These are phyloP conservation scores for Aspergillus affinis DNA, from an alignment of 495 filamentous ascomycete genomes.

Conservation along the genomic window DNA sequence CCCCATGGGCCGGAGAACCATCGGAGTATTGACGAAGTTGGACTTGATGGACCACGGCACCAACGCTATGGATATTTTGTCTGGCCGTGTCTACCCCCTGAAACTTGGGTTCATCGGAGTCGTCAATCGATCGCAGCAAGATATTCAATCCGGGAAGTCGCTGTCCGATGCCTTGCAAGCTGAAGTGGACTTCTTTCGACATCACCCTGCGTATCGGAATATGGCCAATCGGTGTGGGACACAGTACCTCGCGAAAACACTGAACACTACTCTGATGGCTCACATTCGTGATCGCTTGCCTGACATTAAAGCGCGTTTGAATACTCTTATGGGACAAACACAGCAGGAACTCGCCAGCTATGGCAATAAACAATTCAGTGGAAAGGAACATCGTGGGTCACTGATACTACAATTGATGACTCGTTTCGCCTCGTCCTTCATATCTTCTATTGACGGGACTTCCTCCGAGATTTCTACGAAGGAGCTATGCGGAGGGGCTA, in stretches of 20 bases:
- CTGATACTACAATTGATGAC: slow-evolving; percentile 98
- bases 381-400: slow-evolving; percentile 93
- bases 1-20: slow-evolving; percentile 89
- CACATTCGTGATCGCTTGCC: slow-evolving; percentile 95
- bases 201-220: slow-evolving; percentile 95
- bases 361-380: slow-evolving; percentile 96
- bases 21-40: slow-evolving; percentile 95
- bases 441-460: slow-evolving; percentile 97
- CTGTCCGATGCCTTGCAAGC: slow-evolving; percentile 85
- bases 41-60: slow-evolving; percentile 99
- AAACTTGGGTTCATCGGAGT: slow-evolving; percentile 98
- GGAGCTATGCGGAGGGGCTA: slow-evolving; percentile 92
- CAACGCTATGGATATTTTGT: slow-evolving; percentile 95
- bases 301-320: slow-evolving; percentile 96
- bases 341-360: slow-evolving; percentile 99
- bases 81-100: slow-evolving; percentile 91
- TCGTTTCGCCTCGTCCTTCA: slow-evolving; percentile 95
- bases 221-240: slow-evolving; percentile 94
- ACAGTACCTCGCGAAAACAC: slow-evolving; percentile 89
- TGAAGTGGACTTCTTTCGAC: slow-evolving; percentile 93
- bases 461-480: slow-evolving; percentile 98
- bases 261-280: slow-evolving; percentile 92
- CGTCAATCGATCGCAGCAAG: slow-evolving; percentile 96
- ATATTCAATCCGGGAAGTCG: slow-evolving; percentile 93
- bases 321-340: slow-evolving; percentile 98